phyloP scores from a whole-genome alignment of 2,329 filamentous ascomycete species.

The Aspergillus viridinutans region DNA sequence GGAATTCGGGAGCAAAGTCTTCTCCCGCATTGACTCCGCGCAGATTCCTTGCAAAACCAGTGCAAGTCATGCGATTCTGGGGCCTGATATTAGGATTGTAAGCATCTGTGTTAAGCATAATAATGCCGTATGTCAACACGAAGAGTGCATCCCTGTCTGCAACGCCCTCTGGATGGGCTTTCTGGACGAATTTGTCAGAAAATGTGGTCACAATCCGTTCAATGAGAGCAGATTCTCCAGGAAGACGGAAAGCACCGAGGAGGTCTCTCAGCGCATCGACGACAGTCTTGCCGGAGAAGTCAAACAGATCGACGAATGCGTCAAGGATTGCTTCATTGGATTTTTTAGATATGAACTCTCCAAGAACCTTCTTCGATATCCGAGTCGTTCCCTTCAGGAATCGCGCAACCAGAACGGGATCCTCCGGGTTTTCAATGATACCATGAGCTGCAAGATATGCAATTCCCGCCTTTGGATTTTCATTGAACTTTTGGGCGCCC shows the following conservation, averaged over 20 bases:
- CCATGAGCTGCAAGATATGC: slow-evolving; percentile 80
- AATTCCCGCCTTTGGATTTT: slow-evolving; percentile 84
- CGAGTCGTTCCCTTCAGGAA: slow-evolving; percentile 86
- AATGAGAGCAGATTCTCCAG: slow-evolving; percentile 88
- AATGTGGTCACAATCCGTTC: slow-evolving; percentile 88
- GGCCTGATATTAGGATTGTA: slow-evolving; percentile 83
- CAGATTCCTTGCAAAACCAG: slow-evolving; percentile 83
- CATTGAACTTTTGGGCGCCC: slow-evolving; percentile 88
- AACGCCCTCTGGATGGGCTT: slow-evolving; percentile 67
- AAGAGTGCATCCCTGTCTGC: slow-evolving; percentile 84
- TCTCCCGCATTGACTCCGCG: slow-evolving; percentile 81
- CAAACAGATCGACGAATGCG: slow-evolving; percentile 80
- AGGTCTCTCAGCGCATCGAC: slow-evolving; percentile 85
- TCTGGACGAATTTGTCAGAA: slow-evolving; percentile 74
- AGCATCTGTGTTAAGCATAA: slow-evolving; percentile 95
- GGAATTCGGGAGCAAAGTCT: slow-evolving; percentile 78
- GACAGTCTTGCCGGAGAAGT: slow-evolving; percentile 80
- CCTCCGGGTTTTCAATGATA: slow-evolving; percentile 71
- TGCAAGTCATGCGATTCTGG: slow-evolving; percentile 75
- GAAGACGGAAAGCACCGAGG: slow-evolving; percentile 88
- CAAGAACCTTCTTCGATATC: slow-evolving; percentile 83
- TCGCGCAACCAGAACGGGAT: slow-evolving; percentile 73
- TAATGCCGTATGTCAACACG: slow-evolving; percentile 90
- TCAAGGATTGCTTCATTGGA: slow-evolving; percentile 80
- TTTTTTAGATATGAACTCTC: slow-evolving; percentile 89